These are phyloP conservation scores for Penicillium sp. DNA, from an alignment of 2,329 filamentous ascomycete species.

Conservation along the genomic window DNA sequence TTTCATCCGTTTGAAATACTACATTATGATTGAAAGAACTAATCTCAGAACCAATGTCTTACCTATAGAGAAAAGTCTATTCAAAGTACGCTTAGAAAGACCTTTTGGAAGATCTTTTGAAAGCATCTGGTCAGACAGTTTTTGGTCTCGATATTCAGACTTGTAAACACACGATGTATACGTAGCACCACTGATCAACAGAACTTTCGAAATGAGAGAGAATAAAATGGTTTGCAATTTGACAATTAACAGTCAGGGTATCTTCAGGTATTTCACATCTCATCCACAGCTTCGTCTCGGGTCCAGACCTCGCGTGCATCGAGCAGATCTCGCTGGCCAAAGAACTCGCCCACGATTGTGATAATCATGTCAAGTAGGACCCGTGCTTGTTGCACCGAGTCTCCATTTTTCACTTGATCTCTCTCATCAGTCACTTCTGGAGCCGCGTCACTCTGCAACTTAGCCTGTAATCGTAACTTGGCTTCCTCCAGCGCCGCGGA, in stretches of 20 bases:
- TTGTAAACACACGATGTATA: too few relatives aligned
- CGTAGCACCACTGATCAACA: too few relatives aligned
- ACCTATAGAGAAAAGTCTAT: too few relatives aligned
- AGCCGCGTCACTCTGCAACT: slow-evolving; percentile 33
- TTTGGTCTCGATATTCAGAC: too few relatives aligned
- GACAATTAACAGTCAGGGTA: slow-evolving; percentile 9
- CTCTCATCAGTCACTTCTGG: slow-evolving; percentile 22
- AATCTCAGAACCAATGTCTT: background rate
- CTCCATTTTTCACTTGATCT: slow-evolving; percentile 29
- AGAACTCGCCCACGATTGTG: slow-evolving; percentile 84
- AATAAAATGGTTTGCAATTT: background rate
- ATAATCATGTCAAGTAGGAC: slow-evolving; percentile 92
- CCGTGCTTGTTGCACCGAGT: slow-evolving; percentile 45
- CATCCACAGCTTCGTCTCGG: slow-evolving; percentile 4
- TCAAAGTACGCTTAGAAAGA: too few relatives aligned
- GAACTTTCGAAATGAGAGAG: too few relatives aligned
- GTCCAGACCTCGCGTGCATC: slow-evolving; percentile 69
- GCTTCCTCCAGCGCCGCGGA: slow-evolving; percentile 54
- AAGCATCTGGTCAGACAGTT: too few relatives aligned
- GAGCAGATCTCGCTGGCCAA: slow-evolving; percentile 85
- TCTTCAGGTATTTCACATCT: slow-evolving; percentile 2
- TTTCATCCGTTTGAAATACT: too few relatives aligned
- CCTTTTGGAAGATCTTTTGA: too few relatives aligned
- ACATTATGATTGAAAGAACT: too few relatives aligned
- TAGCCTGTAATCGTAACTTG: slow-evolving; percentile 54